Evolutionary conservation across 257 asterid species (phyloP).

Genomic region (Petrea volubilis): DNA sequence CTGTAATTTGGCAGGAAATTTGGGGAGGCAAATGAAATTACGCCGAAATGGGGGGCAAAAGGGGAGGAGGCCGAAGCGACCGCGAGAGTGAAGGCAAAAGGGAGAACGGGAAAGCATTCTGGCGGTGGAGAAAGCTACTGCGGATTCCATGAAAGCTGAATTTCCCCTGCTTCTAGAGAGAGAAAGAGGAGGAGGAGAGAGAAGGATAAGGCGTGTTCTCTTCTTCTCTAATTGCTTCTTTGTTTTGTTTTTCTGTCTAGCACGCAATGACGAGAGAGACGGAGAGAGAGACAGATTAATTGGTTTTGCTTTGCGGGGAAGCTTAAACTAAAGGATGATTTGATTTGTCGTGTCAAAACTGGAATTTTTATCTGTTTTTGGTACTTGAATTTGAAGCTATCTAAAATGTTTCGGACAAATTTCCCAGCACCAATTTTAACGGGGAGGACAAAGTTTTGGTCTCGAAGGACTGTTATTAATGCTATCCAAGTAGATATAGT

Average conservation of each 20-base stretch:
- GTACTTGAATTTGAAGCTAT: no score
- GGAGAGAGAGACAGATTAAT: neutral
- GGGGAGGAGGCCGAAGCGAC: slow-evolving; percentile 37
- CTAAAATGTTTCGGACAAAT: no score
- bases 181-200: slow-evolving; percentile 4
- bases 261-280: slow-evolving; percentile 1
- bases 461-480: no score
- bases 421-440: no score
- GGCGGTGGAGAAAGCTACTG: slow-evolving; percentile 31
- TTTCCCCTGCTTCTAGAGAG: neutral
- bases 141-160: slow-evolving; percentile 35
- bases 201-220: slow-evolving; percentile 20
- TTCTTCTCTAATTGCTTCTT: neutral
- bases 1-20: slow-evolving; percentile 29
- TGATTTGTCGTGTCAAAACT: neutral
- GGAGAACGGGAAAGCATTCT: slow-evolving; percentile 45
- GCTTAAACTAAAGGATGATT: neutral
- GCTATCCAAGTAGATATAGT: no score
- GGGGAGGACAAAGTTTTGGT: no score
- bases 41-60: slow-evolving; percentile 43
- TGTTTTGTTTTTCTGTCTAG: neutral
- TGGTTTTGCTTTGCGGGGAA: slow-evolving; percentile 14
- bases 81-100: slow-evolving; percentile 36
- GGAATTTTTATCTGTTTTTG: no score
- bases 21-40: slow-evolving; percentile 41